Conservation (phyloP, 73 alveolate species). For the Paramecium sexaurelia region DNA sequence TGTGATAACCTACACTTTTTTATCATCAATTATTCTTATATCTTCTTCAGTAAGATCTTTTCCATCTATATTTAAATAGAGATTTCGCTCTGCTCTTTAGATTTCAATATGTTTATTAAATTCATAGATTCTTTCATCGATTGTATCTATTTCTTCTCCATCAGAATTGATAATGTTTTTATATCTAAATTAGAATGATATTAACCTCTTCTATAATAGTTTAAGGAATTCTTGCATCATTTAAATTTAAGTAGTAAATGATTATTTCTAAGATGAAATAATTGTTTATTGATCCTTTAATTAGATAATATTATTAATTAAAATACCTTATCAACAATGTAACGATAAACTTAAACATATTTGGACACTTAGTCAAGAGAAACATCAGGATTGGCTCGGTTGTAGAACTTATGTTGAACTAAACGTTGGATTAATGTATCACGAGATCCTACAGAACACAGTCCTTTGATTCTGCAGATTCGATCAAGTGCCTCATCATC, state of each 20-base stretch:
- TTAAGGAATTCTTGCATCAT: constrained; percentile 38
- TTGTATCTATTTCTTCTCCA: constrained; percentile 26
- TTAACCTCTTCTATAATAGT: background rate
- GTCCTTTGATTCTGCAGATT: background rate
- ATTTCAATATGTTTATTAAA: constrained; percentile 7
- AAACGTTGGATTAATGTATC: constrained; percentile 14
- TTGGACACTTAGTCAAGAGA: background rate
- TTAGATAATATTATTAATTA: background rate
- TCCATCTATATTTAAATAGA: constrained; percentile 12
- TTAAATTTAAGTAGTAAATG: background rate
- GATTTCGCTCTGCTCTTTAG: background rate
- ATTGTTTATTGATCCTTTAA: constrained; percentile 44
- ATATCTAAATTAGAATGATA: background rate
- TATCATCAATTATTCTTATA: background rate
- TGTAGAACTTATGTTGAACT: constrained; percentile 21
- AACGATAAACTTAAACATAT: background rate
- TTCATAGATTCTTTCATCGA: constrained; percentile 17
- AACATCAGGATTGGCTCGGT: background rate
- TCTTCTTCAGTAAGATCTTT: constrained; percentile 42
- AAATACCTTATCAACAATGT: constrained; percentile 42
- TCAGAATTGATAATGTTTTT: background rate
- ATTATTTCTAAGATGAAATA: background rate
- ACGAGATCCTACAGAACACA: background rate
- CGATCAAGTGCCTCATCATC: constrained; percentile 19
- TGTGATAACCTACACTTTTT: background rate